phyloP scores from a whole-genome alignment of 2,329 filamentous ascomycete genomes.

The Aspergillus pseudotamarii region DNA sequence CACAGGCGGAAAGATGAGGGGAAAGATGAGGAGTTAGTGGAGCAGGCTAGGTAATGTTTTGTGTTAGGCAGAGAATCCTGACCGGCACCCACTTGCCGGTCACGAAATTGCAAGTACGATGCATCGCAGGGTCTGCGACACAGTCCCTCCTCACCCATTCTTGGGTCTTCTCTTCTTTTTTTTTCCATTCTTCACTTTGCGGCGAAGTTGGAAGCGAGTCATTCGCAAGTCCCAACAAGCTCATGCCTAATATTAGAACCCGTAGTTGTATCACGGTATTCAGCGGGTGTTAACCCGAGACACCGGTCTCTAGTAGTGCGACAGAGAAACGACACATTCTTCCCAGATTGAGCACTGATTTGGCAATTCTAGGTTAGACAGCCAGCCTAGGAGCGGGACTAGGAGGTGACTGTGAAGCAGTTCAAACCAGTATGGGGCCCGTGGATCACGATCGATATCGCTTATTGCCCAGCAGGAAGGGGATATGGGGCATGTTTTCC shows the following conservation, averaged over 20 bases:
- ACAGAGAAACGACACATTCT: background rate
- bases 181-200: background rate
- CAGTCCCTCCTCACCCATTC: background rate
- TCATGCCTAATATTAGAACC: constrained; percentile 6
- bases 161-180: background rate
- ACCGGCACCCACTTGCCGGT: background rate
- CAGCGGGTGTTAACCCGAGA: background rate
- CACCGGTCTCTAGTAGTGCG: background rate
- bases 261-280: background rate
- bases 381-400: background rate
- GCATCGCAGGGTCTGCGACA: background rate
- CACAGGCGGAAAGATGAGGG: background rate
- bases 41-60: background rate
- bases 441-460: background rate
- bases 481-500: background rate
- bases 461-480: background rate
- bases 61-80: background rate
- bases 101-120: background rate
- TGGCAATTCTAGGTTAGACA: background rate
- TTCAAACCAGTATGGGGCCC: constrained; percentile 4
- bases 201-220: background rate
- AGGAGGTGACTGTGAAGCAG: constrained; percentile 1
- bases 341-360: background rate
- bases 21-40: background rate
- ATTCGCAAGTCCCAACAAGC: background rate